Evolutionary conservation across 129 eudicot species (phyloP).

Genomic region (Chrysanthemum lavandulifolium): DNA sequence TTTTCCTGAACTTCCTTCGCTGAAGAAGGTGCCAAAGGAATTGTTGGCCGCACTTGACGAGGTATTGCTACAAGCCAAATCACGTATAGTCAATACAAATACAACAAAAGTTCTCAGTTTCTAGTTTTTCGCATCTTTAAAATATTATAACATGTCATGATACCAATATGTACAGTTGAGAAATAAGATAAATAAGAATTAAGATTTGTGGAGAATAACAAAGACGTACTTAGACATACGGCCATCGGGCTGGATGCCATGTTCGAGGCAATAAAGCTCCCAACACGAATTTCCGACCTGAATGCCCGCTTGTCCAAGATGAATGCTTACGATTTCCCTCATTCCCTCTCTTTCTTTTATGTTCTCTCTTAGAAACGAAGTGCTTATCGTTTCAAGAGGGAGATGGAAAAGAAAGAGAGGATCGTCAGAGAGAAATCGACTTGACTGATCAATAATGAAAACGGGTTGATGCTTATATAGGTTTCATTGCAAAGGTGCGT

Average conservation of each 20-base stretch:
- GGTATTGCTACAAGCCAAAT: constrained; percentile 35
- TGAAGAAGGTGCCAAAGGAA: constrained; percentile 62
- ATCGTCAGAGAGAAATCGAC: neutral
- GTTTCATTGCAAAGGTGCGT: neutral
- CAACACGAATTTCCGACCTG: constrained; percentile 71
- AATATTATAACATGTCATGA: neutral
- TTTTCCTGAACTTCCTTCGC: constrained; percentile 50
- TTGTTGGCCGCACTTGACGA: constrained; percentile 35
- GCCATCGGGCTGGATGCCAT: constrained; percentile 67
- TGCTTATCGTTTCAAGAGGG: constrained; percentile 30
- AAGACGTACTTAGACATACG: constrained; percentile 42
- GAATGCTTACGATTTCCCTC: constrained; percentile 53
- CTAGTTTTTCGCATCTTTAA: neutral
- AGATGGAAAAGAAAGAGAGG: constrained; percentile 45
- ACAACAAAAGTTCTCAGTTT: neutral
- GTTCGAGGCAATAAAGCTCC: constrained; percentile 78
- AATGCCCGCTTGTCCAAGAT: constrained; percentile 66
- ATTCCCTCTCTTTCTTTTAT: constrained; percentile 46
- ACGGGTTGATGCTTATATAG: constrained; percentile 3
- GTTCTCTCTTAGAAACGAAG: constrained; percentile 36
- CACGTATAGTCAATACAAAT: neutral
- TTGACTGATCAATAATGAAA: constrained; percentile 6
- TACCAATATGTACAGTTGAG: neutral
- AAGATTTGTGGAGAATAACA: neutral
- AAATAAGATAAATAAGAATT: neutral